Evolutionary conservation across 176 grass and related monocot species (phyloP).

Genomic region (Oryza brachyantha): DNA sequence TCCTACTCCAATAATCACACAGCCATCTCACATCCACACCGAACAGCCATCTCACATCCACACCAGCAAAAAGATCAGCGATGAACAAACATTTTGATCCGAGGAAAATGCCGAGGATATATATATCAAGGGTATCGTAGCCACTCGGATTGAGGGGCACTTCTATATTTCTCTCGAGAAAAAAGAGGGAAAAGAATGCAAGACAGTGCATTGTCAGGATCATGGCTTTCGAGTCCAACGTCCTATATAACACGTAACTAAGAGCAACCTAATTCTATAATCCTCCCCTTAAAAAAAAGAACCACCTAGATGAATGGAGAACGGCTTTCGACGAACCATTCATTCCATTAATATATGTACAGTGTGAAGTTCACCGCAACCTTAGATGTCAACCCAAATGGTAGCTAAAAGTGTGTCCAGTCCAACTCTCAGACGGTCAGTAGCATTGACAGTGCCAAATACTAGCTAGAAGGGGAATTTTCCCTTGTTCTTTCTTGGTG

Average conservation of each 20-base stretch:
- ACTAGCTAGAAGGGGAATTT: background rate
- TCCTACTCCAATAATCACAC: background rate
- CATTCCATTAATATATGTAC: conserved; percentile 47
- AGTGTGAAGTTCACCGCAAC: conserved; percentile 16
- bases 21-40: background rate
- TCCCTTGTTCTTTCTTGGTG: background rate
- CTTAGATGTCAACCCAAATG: conserved; percentile 24
- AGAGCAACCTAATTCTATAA: conserved; percentile 35
- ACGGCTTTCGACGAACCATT: conserved; percentile 17
- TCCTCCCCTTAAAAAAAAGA: background rate
- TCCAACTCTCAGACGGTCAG: conserved; percentile 6
- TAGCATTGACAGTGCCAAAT: background rate
- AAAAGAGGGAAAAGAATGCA: background rate
- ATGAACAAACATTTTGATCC: background rate
- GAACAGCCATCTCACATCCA: background rate
- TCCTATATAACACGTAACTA: conserved; percentile 37
- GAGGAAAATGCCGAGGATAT: background rate
- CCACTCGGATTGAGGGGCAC: conserved; percentile 4
- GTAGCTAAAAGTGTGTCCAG: conserved; percentile 24
- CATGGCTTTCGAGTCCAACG: conserved; percentile 27
- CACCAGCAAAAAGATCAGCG: background rate
- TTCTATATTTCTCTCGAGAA: conserved; percentile 13
- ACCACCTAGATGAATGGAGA: conserved; percentile 27
- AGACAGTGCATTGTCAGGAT: conserved; percentile 30
- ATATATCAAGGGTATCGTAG: conserved; percentile 1